Conservation (phyloP, 345 rosid species). For the Aquilaria sinensis region DNA sequence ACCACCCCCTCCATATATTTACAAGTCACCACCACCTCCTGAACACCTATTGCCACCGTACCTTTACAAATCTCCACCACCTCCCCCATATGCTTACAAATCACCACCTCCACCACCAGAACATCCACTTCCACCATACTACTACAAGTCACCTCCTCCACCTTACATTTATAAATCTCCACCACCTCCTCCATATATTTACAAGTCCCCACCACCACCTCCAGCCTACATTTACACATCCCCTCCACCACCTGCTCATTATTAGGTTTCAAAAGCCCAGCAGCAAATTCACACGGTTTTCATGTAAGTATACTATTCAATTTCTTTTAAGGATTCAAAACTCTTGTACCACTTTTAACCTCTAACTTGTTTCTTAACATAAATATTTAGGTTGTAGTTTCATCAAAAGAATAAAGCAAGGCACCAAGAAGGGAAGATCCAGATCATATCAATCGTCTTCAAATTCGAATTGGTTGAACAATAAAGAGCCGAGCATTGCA, state of each 20-base stretch:
- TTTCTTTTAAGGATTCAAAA: background rate
- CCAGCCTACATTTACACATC: slow-evolving; percentile 28
- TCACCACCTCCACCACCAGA: background rate
- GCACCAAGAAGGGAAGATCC: slow-evolving; percentile 35
- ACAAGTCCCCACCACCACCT: slow-evolving; percentile 28
- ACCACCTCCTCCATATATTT: too few species aligned
- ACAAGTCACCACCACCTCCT: slow-evolving; percentile 31
- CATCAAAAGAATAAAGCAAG: slow-evolving; percentile 53
- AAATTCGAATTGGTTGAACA: slow-evolving; percentile 25
- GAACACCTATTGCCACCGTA: slow-evolving; percentile 10
- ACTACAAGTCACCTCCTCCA: slow-evolving; percentile 17
- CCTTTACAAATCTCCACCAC: slow-evolving; percentile 16
- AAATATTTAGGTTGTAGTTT: slow-evolving; percentile 40
- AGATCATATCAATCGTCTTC: slow-evolving; percentile 17
- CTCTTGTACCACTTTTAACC: background rate
- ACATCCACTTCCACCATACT: slow-evolving; percentile 10
- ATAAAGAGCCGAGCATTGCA: slow-evolving; percentile 21
- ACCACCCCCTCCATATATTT: slow-evolving; percentile 24
- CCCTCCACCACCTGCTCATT: slow-evolving; percentile 39
- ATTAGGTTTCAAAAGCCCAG: slow-evolving; percentile 25
- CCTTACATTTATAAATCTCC: background rate
- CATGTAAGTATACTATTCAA: slow-evolving; percentile 23
- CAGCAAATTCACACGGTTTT: slow-evolving; percentile 2
- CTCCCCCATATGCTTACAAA: background rate
- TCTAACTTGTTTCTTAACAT: too few species aligned